phyloP scores from a whole-genome alignment of 257 asterid species.

The Coffea canephora region DNA sequence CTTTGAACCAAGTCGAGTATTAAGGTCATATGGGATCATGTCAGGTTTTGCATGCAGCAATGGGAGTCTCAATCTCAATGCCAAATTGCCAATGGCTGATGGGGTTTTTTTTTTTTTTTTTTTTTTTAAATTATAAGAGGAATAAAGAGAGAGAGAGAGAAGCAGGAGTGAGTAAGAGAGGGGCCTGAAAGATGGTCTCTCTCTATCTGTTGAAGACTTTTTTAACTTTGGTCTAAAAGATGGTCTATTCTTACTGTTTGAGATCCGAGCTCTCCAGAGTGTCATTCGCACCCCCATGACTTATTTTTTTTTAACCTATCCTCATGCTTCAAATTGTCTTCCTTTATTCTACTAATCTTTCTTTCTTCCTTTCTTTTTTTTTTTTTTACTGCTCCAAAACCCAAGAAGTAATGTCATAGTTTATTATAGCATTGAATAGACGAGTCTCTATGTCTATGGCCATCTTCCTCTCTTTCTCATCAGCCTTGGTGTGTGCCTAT shows the following conservation, averaged over 20 bases:
- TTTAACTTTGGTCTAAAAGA: slow-evolving; percentile 27
- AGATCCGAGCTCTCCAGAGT: slow-evolving; percentile 42
- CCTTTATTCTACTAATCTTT: too few species aligned
- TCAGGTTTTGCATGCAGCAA: slow-evolving; percentile 23
- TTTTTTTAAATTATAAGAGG: background rate
- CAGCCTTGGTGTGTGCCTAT: background rate
- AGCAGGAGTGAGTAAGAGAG: slow-evolving; percentile 14
- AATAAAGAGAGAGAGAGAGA: background rate
- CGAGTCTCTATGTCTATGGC: slow-evolving; percentile 1
- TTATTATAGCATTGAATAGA: background rate
- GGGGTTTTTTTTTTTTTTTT: background rate
- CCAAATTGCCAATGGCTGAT: background rate
- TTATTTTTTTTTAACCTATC: slow-evolving; percentile 21
- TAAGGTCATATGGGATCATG: slow-evolving; percentile 25
- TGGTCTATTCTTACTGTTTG: slow-evolving; percentile 22
- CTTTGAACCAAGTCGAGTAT: slow-evolving; percentile 8
- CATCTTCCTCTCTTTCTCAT: slow-evolving; percentile 8
- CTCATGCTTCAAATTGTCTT: background rate
- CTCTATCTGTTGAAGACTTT: slow-evolving; percentile 6
- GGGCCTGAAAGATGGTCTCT: background rate
- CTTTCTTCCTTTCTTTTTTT: background rate
- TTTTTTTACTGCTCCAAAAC: slow-evolving; percentile 22
- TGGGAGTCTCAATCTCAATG: slow-evolving; percentile 10
- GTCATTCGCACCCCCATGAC: slow-evolving; percentile 23
- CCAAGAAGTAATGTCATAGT: slow-evolving; percentile 14